A percentile compares a stretch with the other conserved stretches of the same genome.
Evolutionary conservation across 768 basidiomycete species (phyloP).

Genomic region (Rhizopogon vinicolor): DNA sequence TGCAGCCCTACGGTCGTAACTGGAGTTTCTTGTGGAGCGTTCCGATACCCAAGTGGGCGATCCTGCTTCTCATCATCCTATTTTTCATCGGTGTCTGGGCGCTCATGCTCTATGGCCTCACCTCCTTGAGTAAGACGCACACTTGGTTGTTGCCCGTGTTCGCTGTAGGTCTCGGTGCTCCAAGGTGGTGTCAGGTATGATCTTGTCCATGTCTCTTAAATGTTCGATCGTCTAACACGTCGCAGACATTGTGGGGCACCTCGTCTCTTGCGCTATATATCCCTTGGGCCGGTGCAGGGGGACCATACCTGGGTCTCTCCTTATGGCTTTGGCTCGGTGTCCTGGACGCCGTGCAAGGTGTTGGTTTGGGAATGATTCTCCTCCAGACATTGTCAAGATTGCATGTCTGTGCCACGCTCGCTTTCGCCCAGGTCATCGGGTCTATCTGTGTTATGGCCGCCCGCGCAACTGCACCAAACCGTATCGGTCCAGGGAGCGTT

Average conservation of each 20-base stretch:
- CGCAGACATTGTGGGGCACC: constrained; percentile 89
- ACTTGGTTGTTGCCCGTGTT: constrained; percentile 95
- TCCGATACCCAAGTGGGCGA: constrained; percentile 78
- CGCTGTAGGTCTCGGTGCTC: constrained; percentile 91
- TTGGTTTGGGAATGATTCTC: constrained; percentile 88
- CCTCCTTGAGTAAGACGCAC: constrained; percentile 86
- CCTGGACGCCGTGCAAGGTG: constrained; percentile 90
- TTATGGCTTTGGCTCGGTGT: constrained; percentile 97
- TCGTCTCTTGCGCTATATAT: constrained; percentile 91
- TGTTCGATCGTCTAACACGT: background rate
- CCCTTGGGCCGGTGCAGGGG: constrained; percentile 84
- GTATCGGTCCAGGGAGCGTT: constrained; percentile 83
- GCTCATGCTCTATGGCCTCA: constrained; percentile 66
- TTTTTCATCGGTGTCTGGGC: constrained; percentile 93
- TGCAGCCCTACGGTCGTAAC: constrained; percentile 85
- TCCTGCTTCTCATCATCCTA: constrained; percentile 66
- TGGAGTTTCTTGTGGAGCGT: constrained; percentile 93
- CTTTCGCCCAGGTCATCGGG: constrained; percentile 87
- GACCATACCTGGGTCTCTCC: constrained; percentile 86
- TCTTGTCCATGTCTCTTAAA: background rate
- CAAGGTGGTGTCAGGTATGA: constrained; percentile 87
- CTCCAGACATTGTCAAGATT: constrained; percentile 89
- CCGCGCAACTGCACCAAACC: constrained; percentile 84
- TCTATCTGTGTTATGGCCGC: constrained; percentile 91
- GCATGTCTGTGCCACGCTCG: constrained; percentile 91